Percentiles rank a stretch among this genome's conserved stretches.
Evolutionary conservation across 129 eudicot species (phyloP).

Genomic region (Erigeron canadensis): DNA sequence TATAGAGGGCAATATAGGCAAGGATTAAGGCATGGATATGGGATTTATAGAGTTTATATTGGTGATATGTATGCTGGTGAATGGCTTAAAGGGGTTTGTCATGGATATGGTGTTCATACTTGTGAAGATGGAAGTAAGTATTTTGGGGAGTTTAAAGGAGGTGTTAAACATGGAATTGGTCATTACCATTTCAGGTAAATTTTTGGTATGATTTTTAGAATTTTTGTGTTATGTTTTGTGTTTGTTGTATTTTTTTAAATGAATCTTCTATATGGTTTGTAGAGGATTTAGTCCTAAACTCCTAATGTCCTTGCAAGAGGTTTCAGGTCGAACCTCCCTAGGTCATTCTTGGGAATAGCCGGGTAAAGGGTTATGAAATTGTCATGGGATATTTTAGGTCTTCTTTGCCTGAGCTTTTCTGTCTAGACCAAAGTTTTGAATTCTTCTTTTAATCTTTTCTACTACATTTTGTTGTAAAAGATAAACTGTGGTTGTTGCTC

Average conservation of each 20-base stretch:
- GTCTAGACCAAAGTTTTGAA: constrained; percentile 6
- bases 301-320: too few species aligned
- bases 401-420: background rate
- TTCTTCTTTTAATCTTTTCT: background rate
- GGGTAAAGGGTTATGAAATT: too few species aligned
- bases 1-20: constrained; percentile 81
- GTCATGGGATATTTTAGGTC: background rate
- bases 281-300: background rate
- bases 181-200: constrained; percentile 68
- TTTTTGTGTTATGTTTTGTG: background rate
- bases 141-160: constrained; percentile 70
- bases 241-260: background rate
- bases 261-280: background rate
- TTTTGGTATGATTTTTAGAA: background rate
- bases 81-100: constrained; percentile 75
- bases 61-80: constrained; percentile 84
- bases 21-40: constrained; percentile 83
- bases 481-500: background rate
- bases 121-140: constrained; percentile 76
- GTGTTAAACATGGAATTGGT: constrained; percentile 64
- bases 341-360: too few species aligned
- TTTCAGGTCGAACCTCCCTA: too few species aligned
- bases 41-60: constrained; percentile 66
- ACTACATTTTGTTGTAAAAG: background rate
- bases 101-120: constrained; percentile 64